Conservation (phyloP, 306 rosid species). For the Ammopiptanthus mongolicus region DNA sequence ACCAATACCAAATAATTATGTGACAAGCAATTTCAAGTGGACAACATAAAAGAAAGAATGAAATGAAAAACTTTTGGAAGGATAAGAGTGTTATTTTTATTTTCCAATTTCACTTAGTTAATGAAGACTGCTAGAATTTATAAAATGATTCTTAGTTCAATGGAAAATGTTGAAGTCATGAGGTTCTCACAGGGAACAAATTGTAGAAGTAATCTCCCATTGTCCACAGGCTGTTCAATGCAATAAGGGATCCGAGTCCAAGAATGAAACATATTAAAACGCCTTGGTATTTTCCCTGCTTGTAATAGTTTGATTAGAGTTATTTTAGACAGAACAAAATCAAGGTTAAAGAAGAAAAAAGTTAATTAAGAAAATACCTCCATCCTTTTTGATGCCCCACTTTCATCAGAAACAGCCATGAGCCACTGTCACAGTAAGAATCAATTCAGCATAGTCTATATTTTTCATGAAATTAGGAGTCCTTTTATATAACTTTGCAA, state of each 20-base stretch:
- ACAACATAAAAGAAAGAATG: not conserved
- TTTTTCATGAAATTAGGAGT: not conserved
- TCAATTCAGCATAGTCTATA: not conserved
- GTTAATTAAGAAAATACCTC: not conserved
- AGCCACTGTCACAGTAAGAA: not conserved
- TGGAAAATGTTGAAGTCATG: not conserved
- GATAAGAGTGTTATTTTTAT: not conserved
- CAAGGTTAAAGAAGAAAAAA: not conserved
- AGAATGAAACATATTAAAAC: slow-evolving; percentile 51
- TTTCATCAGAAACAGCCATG: not conserved
- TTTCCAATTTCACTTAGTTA: not conserved
- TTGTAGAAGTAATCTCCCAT: slow-evolving; percentile 54
- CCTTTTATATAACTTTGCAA: not conserved
- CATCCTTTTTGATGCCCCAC: not conserved
- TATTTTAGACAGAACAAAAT: not conserved
- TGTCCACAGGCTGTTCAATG: slow-evolving; percentile 54
- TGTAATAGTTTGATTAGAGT: not conserved
- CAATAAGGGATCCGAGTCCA: slow-evolving; percentile 54
- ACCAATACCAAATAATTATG: not conserved
- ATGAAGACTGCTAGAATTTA: not conserved
- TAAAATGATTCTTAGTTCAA: not conserved
- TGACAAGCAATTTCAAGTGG: not conserved
- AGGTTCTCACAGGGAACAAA: slow-evolving; percentile 5
- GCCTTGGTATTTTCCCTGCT: slow-evolving; percentile 49
- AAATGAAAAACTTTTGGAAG: not conserved